Percentiles rank a stretch among this genome's conserved stretches.
Conservation (phyloP, 345 rosid species). For the Combretum micranthum region DNA sequence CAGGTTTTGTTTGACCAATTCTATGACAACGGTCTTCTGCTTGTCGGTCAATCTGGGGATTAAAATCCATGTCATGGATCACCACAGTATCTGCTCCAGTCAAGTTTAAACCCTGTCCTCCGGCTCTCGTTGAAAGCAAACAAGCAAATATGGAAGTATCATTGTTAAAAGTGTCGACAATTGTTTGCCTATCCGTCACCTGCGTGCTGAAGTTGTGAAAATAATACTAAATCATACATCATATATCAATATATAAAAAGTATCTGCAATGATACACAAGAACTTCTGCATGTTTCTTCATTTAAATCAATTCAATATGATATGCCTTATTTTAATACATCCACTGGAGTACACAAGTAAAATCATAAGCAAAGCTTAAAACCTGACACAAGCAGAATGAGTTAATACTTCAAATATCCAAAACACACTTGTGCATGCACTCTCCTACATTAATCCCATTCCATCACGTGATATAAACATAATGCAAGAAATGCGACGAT, state of each 20-base stretch:
- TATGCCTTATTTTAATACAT: no score
- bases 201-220: slow-evolving; percentile 47
- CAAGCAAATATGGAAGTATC: slow-evolving; percentile 81
- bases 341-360: no score
- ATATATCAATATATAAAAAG: neutral
- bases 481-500: no score
- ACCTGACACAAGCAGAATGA: no score
- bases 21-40: slow-evolving; percentile 97
- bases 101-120: slow-evolving; percentile 95
- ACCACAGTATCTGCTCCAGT: slow-evolving; percentile 89
- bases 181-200: slow-evolving; percentile 81
- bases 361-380: no score
- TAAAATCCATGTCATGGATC: slow-evolving; percentile 93
- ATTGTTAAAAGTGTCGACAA: slow-evolving; percentile 79
- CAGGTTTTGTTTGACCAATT: slow-evolving; percentile 90
- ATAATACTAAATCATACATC: neutral
- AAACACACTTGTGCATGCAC: no score
- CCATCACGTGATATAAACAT: no score
- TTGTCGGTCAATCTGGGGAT: slow-evolving; percentile 93
- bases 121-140: slow-evolving; percentile 82
- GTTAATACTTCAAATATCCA: no score
- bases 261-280: neutral
- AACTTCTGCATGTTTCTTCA: no score
- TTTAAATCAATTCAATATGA: no score
- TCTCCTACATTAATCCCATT: no score